These are phyloP conservation scores for Talaromyces ruber DNA, from an alignment of 495 filamentous ascomycete genomes.

Conservation along the genomic window DNA sequence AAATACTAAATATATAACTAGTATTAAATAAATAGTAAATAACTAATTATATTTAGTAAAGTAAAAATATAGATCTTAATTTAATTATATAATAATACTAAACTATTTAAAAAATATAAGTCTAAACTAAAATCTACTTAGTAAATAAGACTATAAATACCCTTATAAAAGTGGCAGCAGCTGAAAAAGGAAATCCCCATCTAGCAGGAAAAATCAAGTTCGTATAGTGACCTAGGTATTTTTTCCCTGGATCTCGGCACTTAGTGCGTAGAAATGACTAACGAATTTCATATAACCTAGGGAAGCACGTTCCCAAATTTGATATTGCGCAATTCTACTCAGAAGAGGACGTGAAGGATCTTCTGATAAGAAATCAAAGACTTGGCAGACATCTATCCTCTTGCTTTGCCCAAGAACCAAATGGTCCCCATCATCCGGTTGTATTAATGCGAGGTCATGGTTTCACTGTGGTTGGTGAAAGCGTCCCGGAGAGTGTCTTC, in stretches of 20 bases:
- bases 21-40: too few relatives aligned
- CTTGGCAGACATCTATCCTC: conserved; percentile 23
- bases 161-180: not conserved
- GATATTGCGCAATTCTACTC: conserved; percentile 21
- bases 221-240: not conserved
- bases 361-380: conserved; percentile 28
- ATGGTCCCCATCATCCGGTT: conserved; percentile 21
- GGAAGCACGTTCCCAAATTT: conserved; percentile 26
- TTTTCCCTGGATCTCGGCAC: too few relatives aligned
- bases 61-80: too few relatives aligned
- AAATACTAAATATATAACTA: too few relatives aligned
- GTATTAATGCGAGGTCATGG: conserved; percentile 43
- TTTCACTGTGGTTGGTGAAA: conserved; percentile 28
- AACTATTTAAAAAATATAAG: too few relatives aligned
- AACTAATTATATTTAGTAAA: too few relatives aligned
- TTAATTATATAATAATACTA: too few relatives aligned
- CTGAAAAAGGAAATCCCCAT: not conserved
- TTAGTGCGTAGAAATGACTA: too few relatives aligned
- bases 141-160: too few relatives aligned
- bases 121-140: too few relatives aligned
- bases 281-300: too few relatives aligned
- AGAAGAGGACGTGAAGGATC: conserved; percentile 19
- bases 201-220: not conserved
- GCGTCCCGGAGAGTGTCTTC: conserved; percentile 30
- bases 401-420: conserved; percentile 10